Evolutionary conservation across 192 early-diverging fungal genomes (phyloP), one percentile per base, ranked within the genome.

Genomic region (Umbelopsis sp.): DNA sequence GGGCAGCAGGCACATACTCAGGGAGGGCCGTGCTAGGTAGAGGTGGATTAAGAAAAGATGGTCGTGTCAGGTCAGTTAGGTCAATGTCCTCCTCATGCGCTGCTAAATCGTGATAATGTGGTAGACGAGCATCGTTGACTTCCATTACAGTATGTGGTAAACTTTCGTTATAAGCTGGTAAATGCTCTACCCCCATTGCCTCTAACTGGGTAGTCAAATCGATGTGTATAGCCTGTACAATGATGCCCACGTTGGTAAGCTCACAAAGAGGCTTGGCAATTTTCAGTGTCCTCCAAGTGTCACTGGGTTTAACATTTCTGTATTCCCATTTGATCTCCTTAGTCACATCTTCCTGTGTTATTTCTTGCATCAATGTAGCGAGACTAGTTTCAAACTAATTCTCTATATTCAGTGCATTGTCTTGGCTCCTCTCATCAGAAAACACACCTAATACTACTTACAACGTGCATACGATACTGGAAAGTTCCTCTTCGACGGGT

Each of bases 291-390:
- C 26, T 26, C 31, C 31, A 62, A 2, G 56, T 62, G 26, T 62
- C 56, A 26, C 29, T 32, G 7, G 29, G 31, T 17, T 20, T 26
- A 34, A 34, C 20, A 11, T 26, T 26, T 34, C 56, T 29, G 26
- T 62, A 31, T 34, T 34, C 56, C 56, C 56, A 62, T 62, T 62
- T 62, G 31, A 62, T 62, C 5, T 62, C 56, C 56, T 62, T 62
- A 2, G 56, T 32, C 17, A 62, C 16, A 4, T 62, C 56, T 34
- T 34, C 56, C 17, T 62, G 12, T 11, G 56, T 62, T 29, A 32
- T 20, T 31, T 34, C 31, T 16, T 16, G 26, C 4, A 62, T 20
- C 17, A 62, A 62, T 4, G 8, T 62, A 3, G 10, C 31, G 7
- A 62, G 17, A 17, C n/a, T 32, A 22, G 32, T 26, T 31, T 62